Conservation (phyloP, 257 asterid species). For the Rauvolfia tetraphylla region DNA sequence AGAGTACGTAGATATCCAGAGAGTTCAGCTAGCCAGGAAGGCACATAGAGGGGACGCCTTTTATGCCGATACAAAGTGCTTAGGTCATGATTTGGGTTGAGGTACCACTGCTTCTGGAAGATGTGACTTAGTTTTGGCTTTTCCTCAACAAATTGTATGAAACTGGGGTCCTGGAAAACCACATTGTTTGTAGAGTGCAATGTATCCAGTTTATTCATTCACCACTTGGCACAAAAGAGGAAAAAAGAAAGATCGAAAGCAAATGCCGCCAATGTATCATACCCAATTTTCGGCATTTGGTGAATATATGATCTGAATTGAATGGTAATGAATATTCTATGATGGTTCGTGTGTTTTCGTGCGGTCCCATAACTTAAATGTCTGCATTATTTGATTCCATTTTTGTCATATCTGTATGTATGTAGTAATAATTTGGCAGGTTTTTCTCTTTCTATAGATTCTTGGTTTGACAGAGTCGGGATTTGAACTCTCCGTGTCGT, state of each 20-base stretch:
- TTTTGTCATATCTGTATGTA: not conserved
- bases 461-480: not conserved
- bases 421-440: not conserved
- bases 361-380: not conserved
- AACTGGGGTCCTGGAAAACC: slow-evolving; percentile 32
- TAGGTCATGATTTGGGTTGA: slow-evolving; percentile 3
- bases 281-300: slow-evolving; percentile 43
- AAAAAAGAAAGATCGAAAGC: not conserved
- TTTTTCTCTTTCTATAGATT: not conserved
- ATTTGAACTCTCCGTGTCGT: not conserved
- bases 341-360: not conserved
- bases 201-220: slow-evolving; percentile 24
- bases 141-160: slow-evolving; percentile 23
- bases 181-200: slow-evolving; percentile 27
- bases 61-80: slow-evolving; percentile 22
- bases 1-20: slow-evolving; percentile 18
- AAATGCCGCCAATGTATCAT: slow-evolving; percentile 32
- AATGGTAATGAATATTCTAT: not conserved
- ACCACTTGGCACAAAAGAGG: not conserved
- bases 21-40: slow-evolving; percentile 21
- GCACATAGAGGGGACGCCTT: slow-evolving; percentile 25
- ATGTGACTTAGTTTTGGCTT: slow-evolving; percentile 24
- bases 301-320: slow-evolving; percentile 3
- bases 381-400: not conserved
- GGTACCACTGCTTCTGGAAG: slow-evolving; percentile 13